Conservation (phyloP, 139 green algal species). For the Tetraselmis striata region DNA sequence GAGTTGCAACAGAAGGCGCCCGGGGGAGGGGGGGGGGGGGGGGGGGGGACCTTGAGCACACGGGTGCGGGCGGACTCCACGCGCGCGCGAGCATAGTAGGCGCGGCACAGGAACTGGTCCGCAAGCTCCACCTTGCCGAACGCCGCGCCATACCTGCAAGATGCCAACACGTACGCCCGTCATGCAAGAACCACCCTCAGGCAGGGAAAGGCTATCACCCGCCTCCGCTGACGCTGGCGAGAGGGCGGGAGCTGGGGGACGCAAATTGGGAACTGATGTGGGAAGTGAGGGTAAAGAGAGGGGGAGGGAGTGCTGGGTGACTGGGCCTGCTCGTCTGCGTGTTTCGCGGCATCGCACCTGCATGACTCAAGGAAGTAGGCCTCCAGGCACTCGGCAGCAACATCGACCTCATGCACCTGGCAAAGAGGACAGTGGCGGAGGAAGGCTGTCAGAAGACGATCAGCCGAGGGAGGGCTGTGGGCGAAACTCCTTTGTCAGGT, state of each 20-base stretch:
- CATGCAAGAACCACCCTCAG: conserved; percentile 3
- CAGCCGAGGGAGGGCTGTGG: too few relatives aligned
- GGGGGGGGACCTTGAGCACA: conserved; percentile 3
- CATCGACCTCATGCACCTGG: neutral
- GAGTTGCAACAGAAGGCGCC: too few relatives aligned
- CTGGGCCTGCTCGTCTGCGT: too few relatives aligned
- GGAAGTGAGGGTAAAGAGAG: neutral
- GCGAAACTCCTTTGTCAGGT: too few relatives aligned
- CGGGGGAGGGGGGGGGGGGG: neutral
- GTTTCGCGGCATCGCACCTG: neutral
- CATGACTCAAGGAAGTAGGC: neutral
- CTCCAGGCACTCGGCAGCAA: neutral
- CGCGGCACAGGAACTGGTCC: conserved; percentile 14
- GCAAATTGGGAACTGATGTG: too few relatives aligned
- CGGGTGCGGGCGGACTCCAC: neutral
- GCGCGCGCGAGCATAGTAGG: conserved; percentile 5
- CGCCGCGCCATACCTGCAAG: neutral
- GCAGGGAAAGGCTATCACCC: neutral
- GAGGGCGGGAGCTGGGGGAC: too few relatives aligned
- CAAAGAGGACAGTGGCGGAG: too few relatives aligned
- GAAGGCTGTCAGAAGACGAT: too few relatives aligned
- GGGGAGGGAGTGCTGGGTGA: neutral
- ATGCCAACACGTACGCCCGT: neutral
- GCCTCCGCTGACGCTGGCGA: conserved; percentile 25
- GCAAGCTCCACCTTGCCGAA: neutral